Evolutionary conservation across 2,329 filamentous ascomycete species (phyloP).

Genomic region (Fusarium robinianum): DNA sequence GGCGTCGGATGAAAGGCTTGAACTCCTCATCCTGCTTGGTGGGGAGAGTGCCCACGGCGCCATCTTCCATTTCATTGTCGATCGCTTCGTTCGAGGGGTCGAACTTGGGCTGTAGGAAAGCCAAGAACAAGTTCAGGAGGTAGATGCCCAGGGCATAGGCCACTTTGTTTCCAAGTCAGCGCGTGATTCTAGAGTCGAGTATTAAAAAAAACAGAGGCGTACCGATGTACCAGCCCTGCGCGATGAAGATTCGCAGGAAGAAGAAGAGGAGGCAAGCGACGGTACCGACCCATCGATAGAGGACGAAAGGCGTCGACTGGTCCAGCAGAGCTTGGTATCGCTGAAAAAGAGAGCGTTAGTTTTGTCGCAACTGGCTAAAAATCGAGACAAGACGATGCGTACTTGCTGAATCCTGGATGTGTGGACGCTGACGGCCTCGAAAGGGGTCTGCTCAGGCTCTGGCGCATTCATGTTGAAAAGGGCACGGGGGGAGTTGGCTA

Average conservation of each 20-base stretch:
- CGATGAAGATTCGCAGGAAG: conserved; percentile 85
- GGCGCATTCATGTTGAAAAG: conserved; percentile 73
- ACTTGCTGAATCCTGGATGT: conserved; percentile 76
- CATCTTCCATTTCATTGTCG: conserved; percentile 96
- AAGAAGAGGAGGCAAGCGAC: conserved; percentile 75
- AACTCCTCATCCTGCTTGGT: conserved; percentile 98
- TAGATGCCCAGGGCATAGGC: conserved; percentile 98
- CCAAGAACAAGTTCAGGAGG: conserved; percentile 97
- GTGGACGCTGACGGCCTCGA: conserved; percentile 85
- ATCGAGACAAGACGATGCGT: conserved; percentile 42
- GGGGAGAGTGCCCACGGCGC: conserved; percentile 77
- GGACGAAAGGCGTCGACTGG: conserved; percentile 85
- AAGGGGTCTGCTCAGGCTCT: conserved; percentile 89
- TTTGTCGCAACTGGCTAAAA: conserved; percentile 3
- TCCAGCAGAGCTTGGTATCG: conserved; percentile 94
- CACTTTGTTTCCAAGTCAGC: conserved; percentile 60
- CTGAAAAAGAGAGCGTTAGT: conserved; percentile 51
- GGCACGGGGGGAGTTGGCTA: conserved; percentile 13
- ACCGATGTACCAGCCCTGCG: conserved; percentile 99
- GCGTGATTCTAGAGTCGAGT: too few relatives aligned
- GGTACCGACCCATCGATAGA: conserved; percentile 92
- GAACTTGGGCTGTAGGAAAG: conserved; percentile 98
- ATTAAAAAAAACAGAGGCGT: too few relatives aligned
- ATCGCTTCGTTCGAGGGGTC: conserved; percentile 90
- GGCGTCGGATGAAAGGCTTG: conserved; percentile 90